Evolutionary conservation across 1,139 yeast species (phyloP).

Genomic region (Kodamaea plutei): DNA sequence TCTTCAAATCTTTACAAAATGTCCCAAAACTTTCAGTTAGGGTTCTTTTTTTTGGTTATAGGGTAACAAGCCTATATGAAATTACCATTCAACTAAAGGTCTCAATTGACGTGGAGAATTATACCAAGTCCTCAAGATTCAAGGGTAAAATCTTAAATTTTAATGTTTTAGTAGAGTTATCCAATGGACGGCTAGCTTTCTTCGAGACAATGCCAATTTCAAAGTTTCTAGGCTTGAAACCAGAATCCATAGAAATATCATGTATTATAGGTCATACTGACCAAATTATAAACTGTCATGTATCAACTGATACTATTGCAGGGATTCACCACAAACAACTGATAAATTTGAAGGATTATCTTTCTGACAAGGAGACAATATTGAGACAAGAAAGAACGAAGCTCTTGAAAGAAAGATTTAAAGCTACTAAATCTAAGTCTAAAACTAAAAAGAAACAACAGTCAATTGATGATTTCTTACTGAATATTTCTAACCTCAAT

Average conservation of each 20-base stretch:
- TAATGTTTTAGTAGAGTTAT: neutral
- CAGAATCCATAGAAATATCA: too few species aligned
- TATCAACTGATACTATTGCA: constrained; percentile 36
- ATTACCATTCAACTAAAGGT: too few species aligned
- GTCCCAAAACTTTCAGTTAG: constrained; percentile 2
- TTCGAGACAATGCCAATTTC: constrained; percentile 32
- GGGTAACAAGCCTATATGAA: neutral
- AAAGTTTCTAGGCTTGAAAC: constrained; percentile 21
- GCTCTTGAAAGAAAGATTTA: neutral
- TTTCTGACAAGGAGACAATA: neutral
- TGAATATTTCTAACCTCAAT: too few species aligned
- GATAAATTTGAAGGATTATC: neutral
- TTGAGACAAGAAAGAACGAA: neutral
- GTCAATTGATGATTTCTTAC: too few species aligned
- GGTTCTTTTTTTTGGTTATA: constrained; percentile 1
- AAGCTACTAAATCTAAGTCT: neutral
- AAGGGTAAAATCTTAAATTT: neutral
- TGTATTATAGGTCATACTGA: constrained; percentile 10
- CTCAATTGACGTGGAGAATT: neutral
- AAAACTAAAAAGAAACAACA: neutral
- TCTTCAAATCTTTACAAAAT: neutral
- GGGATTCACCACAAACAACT: constrained; percentile 16
- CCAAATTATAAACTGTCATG: constrained; percentile 20
- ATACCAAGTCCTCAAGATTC: neutral
- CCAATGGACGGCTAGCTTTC: constrained; percentile 30